Evolutionary conservation across 2,329 filamentous ascomycete genomes (phyloP).

Genomic region (Podosphaera aphanis): DNA sequence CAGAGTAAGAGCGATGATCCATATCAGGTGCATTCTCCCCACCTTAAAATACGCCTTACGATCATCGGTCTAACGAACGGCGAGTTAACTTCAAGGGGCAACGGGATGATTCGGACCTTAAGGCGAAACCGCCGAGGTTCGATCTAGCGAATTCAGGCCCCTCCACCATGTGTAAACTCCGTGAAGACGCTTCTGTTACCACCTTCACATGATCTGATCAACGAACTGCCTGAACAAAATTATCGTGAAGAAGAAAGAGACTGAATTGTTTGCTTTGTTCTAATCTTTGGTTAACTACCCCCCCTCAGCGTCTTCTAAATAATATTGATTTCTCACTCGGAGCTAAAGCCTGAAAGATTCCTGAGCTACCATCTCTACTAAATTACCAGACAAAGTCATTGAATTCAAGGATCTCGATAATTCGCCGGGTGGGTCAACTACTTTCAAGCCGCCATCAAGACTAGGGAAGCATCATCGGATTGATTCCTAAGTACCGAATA

Average conservation of each 20-base stretch:
- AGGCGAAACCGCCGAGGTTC: neutral
- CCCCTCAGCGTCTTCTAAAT: neutral
- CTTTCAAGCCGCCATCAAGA: neutral
- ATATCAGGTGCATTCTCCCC: no score
- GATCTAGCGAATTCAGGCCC: neutral
- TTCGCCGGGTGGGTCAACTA: neutral
- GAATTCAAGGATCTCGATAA: neutral
- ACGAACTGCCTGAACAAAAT: constrained; percentile 9
- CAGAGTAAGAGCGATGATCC: no score
- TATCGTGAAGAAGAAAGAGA: constrained; percentile 9
- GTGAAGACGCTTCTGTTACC: neutral
- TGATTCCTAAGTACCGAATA: neutral
- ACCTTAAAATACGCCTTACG: no score
- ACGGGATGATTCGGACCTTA: neutral
- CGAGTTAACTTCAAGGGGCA: neutral
- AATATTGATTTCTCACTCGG: neutral
- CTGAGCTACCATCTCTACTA: neutral
- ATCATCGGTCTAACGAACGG: no score
- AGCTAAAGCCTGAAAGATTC: neutral
- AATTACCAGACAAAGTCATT: neutral
- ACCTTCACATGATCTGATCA: constrained; percentile 4
- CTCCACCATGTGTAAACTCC: neutral
- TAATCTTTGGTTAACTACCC: neutral
- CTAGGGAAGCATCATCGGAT: neutral
- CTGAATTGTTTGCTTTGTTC: constrained; percentile 5